Percentiles rank a stretch among this genome's conserved stretches.
These are phyloP conservation scores for Mycena capillaripes DNA, from an alignment of 768 basidiomycete genomes.

Conservation along the genomic window DNA sequence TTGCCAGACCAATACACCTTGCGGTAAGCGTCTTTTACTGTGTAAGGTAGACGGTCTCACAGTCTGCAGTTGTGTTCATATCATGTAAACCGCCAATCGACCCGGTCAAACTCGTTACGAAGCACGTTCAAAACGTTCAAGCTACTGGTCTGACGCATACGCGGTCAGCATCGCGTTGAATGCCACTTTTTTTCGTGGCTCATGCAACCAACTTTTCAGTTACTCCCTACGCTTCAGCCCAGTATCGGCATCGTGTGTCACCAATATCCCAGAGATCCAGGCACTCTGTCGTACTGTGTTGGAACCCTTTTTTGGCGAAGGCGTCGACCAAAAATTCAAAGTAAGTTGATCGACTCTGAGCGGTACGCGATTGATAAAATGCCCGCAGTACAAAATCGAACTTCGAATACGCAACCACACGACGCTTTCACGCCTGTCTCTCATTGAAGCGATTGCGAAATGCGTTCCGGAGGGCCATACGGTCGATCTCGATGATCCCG, in stretches of 20 bases:
- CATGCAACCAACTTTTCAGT: constrained; percentile 53
- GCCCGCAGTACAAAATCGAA: constrained; percentile 83
- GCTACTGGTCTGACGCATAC: constrained; percentile 75
- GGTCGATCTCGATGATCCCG: constrained; percentile 78
- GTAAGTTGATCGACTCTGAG: constrained; percentile 47
- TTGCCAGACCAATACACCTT: constrained; percentile 85
- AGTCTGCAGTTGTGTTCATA: constrained; percentile 77
- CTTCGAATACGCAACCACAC: constrained; percentile 82
- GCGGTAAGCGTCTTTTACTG: constrained; percentile 62
- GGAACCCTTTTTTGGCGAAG: constrained; percentile 62
- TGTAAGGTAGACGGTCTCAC: background rate
- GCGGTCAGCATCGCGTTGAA: constrained; percentile 55
- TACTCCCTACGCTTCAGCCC: constrained; percentile 81
- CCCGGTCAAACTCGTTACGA: constrained; percentile 77
- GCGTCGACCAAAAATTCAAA: constrained; percentile 59
- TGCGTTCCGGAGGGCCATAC: constrained; percentile 77
- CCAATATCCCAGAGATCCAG: constrained; percentile 79
- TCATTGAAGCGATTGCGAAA: constrained; percentile 79
- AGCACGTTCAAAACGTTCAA: constrained; percentile 73
- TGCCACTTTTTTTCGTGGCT: constrained; percentile 10
- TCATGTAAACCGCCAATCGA: constrained; percentile 85
- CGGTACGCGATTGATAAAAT: background rate
- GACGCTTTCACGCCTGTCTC: constrained; percentile 67
- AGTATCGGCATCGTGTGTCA: constrained; percentile 74
- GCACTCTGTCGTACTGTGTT: constrained; percentile 70